Conservation (phyloP, 768 basidiomycete species). For the Kwoniella heveanensis region DNA sequence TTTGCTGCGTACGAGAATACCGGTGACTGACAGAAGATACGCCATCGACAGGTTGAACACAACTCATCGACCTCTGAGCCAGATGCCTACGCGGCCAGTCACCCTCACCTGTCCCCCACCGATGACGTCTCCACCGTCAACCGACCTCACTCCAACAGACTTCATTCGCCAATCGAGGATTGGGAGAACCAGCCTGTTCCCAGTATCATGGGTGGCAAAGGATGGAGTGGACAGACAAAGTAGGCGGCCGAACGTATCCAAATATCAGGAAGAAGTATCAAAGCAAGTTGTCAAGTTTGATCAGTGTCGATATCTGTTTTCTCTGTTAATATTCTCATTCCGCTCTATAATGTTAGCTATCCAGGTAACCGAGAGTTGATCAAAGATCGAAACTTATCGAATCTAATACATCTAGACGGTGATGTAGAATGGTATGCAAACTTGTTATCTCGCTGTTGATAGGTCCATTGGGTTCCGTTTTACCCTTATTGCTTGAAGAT, state of each 20-base stretch:
- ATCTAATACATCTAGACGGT: no score
- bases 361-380: no score
- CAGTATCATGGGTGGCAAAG: not conserved
- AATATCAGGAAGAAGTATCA: not conserved
- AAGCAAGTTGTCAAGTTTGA: no score
- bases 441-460: no score
- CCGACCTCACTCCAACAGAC: slow-evolving; percentile 5
- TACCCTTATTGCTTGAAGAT: no score
- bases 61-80: slow-evolving; percentile 8
- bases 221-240: not conserved
- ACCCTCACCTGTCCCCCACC: slow-evolving; percentile 8
- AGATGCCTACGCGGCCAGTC: slow-evolving; percentile 5
- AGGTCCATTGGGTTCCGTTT: no score
- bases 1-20: no score
- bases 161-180: not conserved
- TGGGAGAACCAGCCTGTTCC: not conserved
- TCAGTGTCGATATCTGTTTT: not conserved
- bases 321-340: not conserved
- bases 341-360: not conserved
- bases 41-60: slow-evolving; percentile 12
- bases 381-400: no score
- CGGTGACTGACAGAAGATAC: no score
- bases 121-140: slow-evolving; percentile 1
- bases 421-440: no score
- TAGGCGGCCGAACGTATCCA: not conserved